A percentile compares a stretch with the other conserved stretches of the same genome.
Conservation (phyloP, 1,284 basidiomycete genomes). For the Hemileia vastatrix region DNA sequence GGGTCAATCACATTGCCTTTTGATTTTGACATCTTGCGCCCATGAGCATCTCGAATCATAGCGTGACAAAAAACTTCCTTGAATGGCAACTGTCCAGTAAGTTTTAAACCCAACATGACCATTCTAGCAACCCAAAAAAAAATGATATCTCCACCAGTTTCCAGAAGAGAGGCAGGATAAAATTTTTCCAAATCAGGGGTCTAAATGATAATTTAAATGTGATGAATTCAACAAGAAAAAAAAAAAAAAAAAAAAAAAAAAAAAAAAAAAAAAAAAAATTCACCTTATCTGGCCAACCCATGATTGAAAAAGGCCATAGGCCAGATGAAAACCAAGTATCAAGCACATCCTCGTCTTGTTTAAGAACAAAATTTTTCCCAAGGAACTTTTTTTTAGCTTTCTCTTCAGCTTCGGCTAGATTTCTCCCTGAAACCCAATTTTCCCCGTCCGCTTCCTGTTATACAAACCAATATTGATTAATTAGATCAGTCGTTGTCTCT, state of each 20-base stretch:
- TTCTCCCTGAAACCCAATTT: slow-evolving; percentile 85
- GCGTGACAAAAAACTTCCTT: slow-evolving; percentile 97
- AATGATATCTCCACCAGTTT: slow-evolving; percentile 98
- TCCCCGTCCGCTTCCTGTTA: slow-evolving; percentile 58
- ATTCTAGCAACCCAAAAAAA: slow-evolving; percentile 99
- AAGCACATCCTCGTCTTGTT: slow-evolving; percentile 94
- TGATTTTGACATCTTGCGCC: slow-evolving; percentile 98
- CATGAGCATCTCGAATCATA: slow-evolving; percentile 90
- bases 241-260: background rate
- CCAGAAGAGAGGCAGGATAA: slow-evolving; percentile 81
- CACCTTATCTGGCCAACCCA: slow-evolving; percentile 91
- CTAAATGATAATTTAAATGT: slow-evolving; percentile 44
- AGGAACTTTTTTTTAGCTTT: slow-evolving; percentile 66
- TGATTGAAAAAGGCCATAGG: slow-evolving; percentile 94
- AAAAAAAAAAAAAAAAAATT: slow-evolving; percentile 23
- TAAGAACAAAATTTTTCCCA: slow-evolving; percentile 63
- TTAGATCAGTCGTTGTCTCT: no score
- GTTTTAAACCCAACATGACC: slow-evolving; percentile 83
- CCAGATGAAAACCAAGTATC: slow-evolving; percentile 99
- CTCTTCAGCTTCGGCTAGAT: slow-evolving; percentile 64
- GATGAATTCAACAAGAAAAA: background rate
- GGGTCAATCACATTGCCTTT: slow-evolving; percentile 98
- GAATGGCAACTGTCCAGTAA: slow-evolving; percentile 89
- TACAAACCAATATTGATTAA: background rate
- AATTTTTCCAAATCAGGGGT: slow-evolving; percentile 65